Percentiles rank a stretch among this genome's conserved stretches.
These are phyloP conservation scores for Fusarium stilboides DNA, from an alignment of 2,329 filamentous ascomycete species.

Conservation along the genomic window DNA sequence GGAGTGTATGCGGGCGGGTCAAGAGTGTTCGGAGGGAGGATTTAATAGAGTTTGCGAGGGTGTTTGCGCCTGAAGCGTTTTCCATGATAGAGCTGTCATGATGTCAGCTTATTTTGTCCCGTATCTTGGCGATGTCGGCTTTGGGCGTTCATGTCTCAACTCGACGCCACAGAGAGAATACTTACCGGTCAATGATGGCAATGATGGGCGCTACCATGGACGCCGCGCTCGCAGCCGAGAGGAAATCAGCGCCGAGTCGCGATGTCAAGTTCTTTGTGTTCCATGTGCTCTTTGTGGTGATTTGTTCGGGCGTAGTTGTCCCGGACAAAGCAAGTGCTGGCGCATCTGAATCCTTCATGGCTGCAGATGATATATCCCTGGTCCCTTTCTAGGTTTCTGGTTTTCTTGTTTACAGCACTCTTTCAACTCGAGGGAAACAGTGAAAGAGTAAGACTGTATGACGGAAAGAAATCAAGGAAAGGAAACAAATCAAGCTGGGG, in stretches of 20 bases:
- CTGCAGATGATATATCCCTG: background rate
- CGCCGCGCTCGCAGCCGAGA: conserved; percentile 80
- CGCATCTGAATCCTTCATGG: conserved; percentile 36
- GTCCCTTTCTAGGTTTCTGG: background rate
- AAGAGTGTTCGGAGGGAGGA: conserved; percentile 71
- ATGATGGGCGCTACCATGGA: conserved; percentile 86
- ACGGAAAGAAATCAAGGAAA: background rate
- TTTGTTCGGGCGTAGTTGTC: conserved; percentile 38
- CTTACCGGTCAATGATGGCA: conserved; percentile 86
- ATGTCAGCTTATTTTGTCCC: conserved; percentile 17
- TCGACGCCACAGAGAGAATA: background rate
- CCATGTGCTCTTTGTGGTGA: conserved; percentile 63
- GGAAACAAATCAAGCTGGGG: conserved; percentile 3
- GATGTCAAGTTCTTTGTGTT: conserved; percentile 81
- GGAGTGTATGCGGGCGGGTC: conserved; percentile 71
- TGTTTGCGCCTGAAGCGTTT: conserved; percentile 79
- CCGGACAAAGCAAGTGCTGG: conserved; percentile 42
- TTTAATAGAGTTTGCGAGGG: conserved; percentile 72
- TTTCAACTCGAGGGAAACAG: background rate
- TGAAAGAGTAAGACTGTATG: background rate
- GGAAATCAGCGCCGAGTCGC: conserved; percentile 77
- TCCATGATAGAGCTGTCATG: conserved; percentile 79
- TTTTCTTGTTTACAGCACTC: background rate
- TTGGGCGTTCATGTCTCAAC: background rate
- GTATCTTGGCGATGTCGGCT: conserved; percentile 22